phyloP scores from a whole-genome alignment of 2,329 filamentous ascomycete genomes.

The Thielaviopsis ethacetica region DNA sequence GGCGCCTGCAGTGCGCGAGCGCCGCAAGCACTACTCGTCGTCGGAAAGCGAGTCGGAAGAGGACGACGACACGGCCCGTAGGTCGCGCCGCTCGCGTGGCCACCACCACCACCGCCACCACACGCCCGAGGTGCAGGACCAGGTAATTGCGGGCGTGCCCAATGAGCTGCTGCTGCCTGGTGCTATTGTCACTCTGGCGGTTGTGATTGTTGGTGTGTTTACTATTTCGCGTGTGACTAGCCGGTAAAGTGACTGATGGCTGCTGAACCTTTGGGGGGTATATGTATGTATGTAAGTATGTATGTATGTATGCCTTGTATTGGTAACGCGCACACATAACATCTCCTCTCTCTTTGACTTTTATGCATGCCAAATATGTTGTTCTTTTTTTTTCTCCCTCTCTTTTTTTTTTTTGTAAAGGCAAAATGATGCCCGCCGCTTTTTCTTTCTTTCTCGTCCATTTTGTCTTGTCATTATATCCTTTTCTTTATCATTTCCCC shows the following conservation, averaged over 20 bases:
- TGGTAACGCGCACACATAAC: not conserved
- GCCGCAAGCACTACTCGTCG: constrained; percentile 29
- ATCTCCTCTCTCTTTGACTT: not conserved
- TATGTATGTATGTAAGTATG: not conserved
- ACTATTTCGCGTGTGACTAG: constrained; percentile 56
- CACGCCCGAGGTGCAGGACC: constrained; percentile 37
- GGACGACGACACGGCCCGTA: constrained; percentile 29
- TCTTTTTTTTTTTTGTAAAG: not conserved
- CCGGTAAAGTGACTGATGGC: constrained; percentile 22
- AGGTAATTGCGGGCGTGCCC: constrained; percentile 77
- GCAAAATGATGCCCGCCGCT: not conserved
- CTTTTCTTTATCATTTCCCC: constrained; percentile 1
- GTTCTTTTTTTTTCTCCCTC: constrained; percentile 1
- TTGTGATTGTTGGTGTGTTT: constrained; percentile 88
- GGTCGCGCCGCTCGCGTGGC: constrained; percentile 24
- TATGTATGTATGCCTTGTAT: not conserved
- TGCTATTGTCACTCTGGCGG: constrained; percentile 85
- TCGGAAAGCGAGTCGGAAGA: constrained; percentile 45
- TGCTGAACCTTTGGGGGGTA: not conserved
- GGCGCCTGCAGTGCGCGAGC: constrained; percentile 29
- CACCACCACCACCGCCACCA: constrained; percentile 16
- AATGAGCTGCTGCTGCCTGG: constrained; percentile 89
- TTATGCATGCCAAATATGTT: constrained; percentile 1
- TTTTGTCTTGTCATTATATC: not conserved
- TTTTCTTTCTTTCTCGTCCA: constrained; percentile 1